A percentile compares a stretch with the other conserved stretches of the same genome.
phyloP scores from a whole-genome alignment of 495 filamentous ascomycete genomes.

The Penicillium salamii region DNA sequence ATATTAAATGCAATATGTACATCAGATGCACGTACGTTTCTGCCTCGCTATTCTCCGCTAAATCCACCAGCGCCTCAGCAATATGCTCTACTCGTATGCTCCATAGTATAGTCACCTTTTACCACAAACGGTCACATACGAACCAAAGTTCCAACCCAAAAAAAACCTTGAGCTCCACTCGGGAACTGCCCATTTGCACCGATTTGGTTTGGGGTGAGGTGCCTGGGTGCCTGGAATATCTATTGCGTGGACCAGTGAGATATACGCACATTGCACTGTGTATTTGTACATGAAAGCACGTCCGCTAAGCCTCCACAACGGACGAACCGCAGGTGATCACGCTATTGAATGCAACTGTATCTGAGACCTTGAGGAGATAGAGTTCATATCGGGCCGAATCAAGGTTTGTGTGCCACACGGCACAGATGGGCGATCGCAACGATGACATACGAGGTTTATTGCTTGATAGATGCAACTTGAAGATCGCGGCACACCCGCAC shows the following conservation, averaged over 20 bases:
- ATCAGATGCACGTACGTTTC: constrained; percentile 2
- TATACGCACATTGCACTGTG: too few species aligned
- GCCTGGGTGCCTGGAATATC: too few species aligned
- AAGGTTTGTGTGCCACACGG: constrained; percentile 12
- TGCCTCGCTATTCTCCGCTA: background rate
- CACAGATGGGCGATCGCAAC: background rate
- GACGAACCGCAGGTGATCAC: background rate
- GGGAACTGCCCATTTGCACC: background rate
- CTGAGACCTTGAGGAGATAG: constrained; percentile 6
- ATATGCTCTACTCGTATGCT: too few species aligned
- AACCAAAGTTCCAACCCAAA: constrained; percentile 13
- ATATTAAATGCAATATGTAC: background rate
- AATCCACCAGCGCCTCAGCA: too few species aligned
- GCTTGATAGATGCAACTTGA: too few species aligned
- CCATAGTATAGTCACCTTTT: background rate
- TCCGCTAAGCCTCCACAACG: background rate
- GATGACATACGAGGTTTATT: too few species aligned
- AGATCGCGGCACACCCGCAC: background rate
- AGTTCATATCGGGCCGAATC: constrained; percentile 13
- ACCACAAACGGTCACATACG: constrained; percentile 4
- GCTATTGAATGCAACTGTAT: background rate
- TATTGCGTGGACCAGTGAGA: background rate
- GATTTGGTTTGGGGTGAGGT: too few species aligned
- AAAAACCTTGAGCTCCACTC: constrained; percentile 12
- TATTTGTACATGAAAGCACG: too few species aligned